A percentile compares a stretch with the other conserved stretches of the same genome.
phyloP scores from a whole-genome alignment of 495 filamentous ascomycete species.

The Aspergillus olivimuriae region DNA sequence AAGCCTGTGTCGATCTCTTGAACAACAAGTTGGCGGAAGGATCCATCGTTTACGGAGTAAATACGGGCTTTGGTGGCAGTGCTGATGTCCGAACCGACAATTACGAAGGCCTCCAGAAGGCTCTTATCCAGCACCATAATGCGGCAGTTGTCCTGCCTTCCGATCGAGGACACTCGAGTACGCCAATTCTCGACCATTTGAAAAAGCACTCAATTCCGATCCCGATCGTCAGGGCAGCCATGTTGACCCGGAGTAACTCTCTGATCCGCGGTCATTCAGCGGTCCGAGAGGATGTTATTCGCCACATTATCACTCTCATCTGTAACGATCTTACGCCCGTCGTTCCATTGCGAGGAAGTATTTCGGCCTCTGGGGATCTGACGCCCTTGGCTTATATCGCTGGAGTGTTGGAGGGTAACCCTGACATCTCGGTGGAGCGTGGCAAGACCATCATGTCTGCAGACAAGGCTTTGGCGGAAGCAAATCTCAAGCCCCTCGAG shows the following conservation, averaged over 20 bases:
- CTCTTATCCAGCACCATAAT: conserved; percentile 51
- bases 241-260: conserved; percentile 52
- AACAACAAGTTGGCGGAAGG: conserved; percentile 12
- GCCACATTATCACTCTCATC: conserved; percentile 41
- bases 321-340: conserved; percentile 43
- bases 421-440: conserved; percentile 21
- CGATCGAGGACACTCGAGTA: conserved; percentile 6
- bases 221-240: conserved; percentile 48
- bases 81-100: conserved; percentile 48
- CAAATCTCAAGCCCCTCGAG: conserved; percentile 10
- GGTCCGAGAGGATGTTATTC: conserved; percentile 43
- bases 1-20: conserved; percentile 16
- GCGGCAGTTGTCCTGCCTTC: conserved; percentile 41
- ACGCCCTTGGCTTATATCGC: conserved; percentile 56
- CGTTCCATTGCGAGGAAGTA: conserved; percentile 51
- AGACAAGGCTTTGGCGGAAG: conserved; percentile 9
- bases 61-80: conserved; percentile 65
- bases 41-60: conserved; percentile 40
- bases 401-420: conserved; percentile 52
- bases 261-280: conserved; percentile 52
- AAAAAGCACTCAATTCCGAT: conserved; percentile 35
- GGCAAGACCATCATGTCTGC: conserved; percentile 7
- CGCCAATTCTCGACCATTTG: conserved; percentile 2
- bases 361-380: conserved; percentile 61
- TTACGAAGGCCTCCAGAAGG: conserved; percentile 43